These are phyloP conservation scores for Termitomyces sp. DNA, from an alignment of 768 basidiomycete species.

Conservation along the genomic window DNA sequence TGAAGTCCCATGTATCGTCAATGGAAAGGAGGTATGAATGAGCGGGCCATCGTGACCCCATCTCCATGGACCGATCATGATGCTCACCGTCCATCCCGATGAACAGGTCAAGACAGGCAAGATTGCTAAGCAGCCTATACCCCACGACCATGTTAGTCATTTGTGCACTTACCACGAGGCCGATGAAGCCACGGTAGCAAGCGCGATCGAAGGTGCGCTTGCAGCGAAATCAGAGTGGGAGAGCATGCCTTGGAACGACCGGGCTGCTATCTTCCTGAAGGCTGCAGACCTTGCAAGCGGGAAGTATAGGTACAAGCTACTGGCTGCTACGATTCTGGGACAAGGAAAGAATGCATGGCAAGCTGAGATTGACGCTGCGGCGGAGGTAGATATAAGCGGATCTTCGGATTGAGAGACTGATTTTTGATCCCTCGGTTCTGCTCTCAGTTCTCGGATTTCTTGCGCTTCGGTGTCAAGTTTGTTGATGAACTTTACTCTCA, in stretches of 20 bases:
- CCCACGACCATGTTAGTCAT: slow-evolving; percentile 78
- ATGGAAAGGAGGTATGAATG: slow-evolving; percentile 72
- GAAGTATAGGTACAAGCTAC: slow-evolving; percentile 91
- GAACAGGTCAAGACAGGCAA: slow-evolving; percentile 75
- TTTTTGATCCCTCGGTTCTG: slow-evolving; percentile 5
- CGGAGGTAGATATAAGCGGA: slow-evolving; percentile 59
- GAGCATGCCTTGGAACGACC: slow-evolving; percentile 91
- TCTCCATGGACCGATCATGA: neutral
- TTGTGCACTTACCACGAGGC: slow-evolving; percentile 89
- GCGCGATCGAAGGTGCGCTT: slow-evolving; percentile 85
- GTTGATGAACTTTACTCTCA: slow-evolving; percentile 92
- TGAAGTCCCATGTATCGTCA: slow-evolving; percentile 89
- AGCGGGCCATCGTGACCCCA: neutral
- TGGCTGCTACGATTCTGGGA: slow-evolving; percentile 96
- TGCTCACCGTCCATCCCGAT: slow-evolving; percentile 2
- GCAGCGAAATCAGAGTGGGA: slow-evolving; percentile 90
- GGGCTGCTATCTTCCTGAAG: slow-evolving; percentile 97
- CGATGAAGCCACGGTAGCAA: slow-evolving; percentile 63
- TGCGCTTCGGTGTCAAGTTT: slow-evolving; percentile 94
- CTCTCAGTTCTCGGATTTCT: slow-evolving; percentile 78
- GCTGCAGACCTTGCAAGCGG: slow-evolving; percentile 94
- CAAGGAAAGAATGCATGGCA: slow-evolving; percentile 99
- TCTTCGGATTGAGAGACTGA: neutral
- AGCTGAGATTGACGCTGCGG: slow-evolving; percentile 98
- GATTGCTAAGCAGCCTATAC: slow-evolving; percentile 73